These are phyloP conservation scores for Paramecium sonneborni DNA, from an alignment of 73 alveolate genomes.

Conservation along the genomic window DNA sequence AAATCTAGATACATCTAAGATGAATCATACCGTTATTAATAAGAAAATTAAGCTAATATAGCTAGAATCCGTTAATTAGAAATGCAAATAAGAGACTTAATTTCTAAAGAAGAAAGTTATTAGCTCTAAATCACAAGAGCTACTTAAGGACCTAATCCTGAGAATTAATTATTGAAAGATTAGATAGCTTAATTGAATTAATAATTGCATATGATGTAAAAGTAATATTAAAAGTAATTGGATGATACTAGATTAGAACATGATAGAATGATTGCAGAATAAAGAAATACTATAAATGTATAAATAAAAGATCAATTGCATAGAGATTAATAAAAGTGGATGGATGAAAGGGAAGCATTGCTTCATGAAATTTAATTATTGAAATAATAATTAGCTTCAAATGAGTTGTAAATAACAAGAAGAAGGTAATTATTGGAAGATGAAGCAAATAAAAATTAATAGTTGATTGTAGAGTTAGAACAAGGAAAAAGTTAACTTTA, in stretches of 20 bases:
- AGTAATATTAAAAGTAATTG: neutral
- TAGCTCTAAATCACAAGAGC: neutral
- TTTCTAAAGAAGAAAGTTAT: neutral
- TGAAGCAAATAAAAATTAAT: neutral
- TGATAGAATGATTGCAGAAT: neutral
- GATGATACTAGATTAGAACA: neutral
- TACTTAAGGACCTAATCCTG: neutral
- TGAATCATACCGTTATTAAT: neutral
- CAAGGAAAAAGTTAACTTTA: neutral
- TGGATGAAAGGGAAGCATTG: conserved; percentile 19
- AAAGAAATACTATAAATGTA: neutral
- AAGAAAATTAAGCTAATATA: neutral
- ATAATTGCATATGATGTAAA: neutral
- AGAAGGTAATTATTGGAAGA: neutral
- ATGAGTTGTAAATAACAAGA: neutral
- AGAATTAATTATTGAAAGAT: neutral
- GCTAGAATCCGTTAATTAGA: neutral
- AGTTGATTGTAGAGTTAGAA: neutral
- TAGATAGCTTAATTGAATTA: neutral
- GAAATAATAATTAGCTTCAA: neutral
- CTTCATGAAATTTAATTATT: neutral
- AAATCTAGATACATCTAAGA: neutral
- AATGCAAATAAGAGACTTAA: neutral
- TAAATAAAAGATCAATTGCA: neutral
- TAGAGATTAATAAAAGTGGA: conserved; percentile 17